phyloP scores from a whole-genome alignment of 2,329 filamentous ascomycete genomes.

The Aspergillus candidus region DNA sequence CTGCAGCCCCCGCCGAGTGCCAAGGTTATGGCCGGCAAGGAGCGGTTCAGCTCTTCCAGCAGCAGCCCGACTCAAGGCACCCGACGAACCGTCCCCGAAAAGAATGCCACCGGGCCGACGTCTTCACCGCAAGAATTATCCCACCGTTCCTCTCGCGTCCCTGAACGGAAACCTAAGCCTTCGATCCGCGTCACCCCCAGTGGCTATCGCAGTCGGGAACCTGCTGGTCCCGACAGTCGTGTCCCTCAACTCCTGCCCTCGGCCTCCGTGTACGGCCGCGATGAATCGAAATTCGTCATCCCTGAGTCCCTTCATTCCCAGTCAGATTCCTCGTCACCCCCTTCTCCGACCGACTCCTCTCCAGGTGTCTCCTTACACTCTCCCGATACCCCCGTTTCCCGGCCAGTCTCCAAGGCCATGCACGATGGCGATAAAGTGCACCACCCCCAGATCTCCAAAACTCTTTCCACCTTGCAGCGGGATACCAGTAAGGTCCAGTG shows the following conservation, averaged over 20 bases:
- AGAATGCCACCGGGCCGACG: conserved; percentile 1
- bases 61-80: conserved; percentile 13
- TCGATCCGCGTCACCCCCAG: neutral
- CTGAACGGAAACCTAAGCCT: neutral
- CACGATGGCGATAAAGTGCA: conserved; percentile 25
- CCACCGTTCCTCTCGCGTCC: conserved; percentile 7
- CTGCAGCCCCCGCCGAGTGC: conserved; percentile 84
- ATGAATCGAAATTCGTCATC: conserved; percentile 19
- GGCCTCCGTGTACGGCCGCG: conserved; percentile 13
- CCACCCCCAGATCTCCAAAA: conserved; percentile 27
- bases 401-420: conserved; percentile 32
- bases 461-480: conserved; percentile 28
- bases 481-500: conserved; percentile 31
- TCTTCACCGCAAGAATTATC: conserved; percentile 9
- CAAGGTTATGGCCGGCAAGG: conserved; percentile 84
- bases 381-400: conserved; percentile 32
- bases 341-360: conserved; percentile 22
- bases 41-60: conserved; percentile 32
- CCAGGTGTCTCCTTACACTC: conserved; percentile 24
- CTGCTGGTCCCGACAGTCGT: neutral
- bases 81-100: conserved; percentile 9
- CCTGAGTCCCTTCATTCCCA: conserved; percentile 19
- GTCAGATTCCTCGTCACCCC: conserved; percentile 29
- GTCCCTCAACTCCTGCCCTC: conserved; percentile 14
- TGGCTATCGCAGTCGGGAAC: too few species aligned